Evolutionary conservation across 2,329 filamentous ascomycete species (phyloP).

Genomic region (Chrysoporthe puriensis): DNA sequence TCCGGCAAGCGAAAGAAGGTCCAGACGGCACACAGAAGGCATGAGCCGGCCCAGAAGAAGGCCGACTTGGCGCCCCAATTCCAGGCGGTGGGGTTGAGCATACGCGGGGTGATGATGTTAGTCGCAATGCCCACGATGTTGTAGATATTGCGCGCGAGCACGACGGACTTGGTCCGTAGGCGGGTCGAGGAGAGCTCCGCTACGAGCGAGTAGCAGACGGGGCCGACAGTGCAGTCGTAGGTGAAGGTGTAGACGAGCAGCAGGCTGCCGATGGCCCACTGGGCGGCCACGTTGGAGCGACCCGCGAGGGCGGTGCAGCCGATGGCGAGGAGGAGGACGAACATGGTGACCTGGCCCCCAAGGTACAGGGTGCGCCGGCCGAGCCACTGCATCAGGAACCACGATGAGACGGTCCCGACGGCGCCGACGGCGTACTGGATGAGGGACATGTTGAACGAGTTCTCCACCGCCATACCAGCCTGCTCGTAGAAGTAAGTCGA

Average conservation of each 20-base stretch:
- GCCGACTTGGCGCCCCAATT: constrained; percentile 53
- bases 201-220: constrained; percentile 48
- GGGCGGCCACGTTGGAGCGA: constrained; percentile 32
- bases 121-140: constrained; percentile 52
- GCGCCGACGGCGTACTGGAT: constrained; percentile 55
- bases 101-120: constrained; percentile 51
- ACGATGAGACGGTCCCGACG: constrained; percentile 54
- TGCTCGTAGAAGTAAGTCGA: constrained; percentile 51
- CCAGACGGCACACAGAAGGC: constrained; percentile 51
- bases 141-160: constrained; percentile 49
- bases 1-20: constrained; percentile 58
- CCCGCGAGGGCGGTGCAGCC: constrained; percentile 9
- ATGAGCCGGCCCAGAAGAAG: constrained; percentile 50
- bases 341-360: constrained; percentile 43
- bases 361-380: constrained; percentile 56
- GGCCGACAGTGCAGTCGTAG: constrained; percentile 52
- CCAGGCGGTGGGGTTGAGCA: constrained; percentile 51
- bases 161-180: constrained; percentile 51
- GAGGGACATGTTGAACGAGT: constrained; percentile 51
- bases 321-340: constrained; percentile 41
- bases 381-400: constrained; percentile 52
- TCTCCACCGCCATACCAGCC: constrained; percentile 48
- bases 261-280: constrained; percentile 51
- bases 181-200: constrained; percentile 50
- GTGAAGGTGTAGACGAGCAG: constrained; percentile 48